These are phyloP conservation scores for Geotrichum candidum DNA, from an alignment of 1,139 yeast genomes.

Conservation along the genomic window DNA sequence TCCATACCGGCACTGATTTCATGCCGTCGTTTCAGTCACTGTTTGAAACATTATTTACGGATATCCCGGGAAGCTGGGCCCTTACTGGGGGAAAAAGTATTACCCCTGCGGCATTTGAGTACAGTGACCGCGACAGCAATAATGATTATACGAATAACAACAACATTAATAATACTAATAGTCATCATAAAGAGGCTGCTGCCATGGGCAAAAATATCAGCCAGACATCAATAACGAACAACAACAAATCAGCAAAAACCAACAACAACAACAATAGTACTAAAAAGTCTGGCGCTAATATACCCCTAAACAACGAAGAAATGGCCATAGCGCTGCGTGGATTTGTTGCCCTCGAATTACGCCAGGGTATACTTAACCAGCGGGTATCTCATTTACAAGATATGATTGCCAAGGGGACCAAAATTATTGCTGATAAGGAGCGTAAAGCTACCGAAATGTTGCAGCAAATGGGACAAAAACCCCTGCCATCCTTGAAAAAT, in stretches of 20 bases:
- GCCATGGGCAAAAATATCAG: too few relatives aligned
- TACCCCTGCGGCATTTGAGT: background rate
- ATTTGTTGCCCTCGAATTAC: constrained; percentile 6
- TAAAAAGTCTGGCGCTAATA: background rate
- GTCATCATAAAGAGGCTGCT: too few relatives aligned
- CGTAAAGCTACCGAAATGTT: background rate
- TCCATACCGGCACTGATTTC: constrained; percentile 5
- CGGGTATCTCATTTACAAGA: background rate
- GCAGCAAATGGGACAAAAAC: background rate
- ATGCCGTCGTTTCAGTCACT: constrained; percentile 4
- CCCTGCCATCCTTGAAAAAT: background rate
- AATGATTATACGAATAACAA: background rate
- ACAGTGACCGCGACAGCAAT: background rate
- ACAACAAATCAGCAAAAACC: too few relatives aligned
- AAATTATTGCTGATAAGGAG: background rate
- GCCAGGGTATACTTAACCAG: constrained; percentile 4
- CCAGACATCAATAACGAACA: too few relatives aligned
- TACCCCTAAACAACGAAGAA: background rate
- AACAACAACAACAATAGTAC: background rate
- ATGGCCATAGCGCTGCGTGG: constrained; percentile 8
- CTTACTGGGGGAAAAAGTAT: background rate
- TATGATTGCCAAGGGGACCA: constrained; percentile 6
- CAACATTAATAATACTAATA: too few relatives aligned
- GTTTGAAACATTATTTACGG: background rate
- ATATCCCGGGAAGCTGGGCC: background rate